Percentiles rank a stretch among this genome's conserved stretches.
Evolutionary conservation across 2,329 filamentous ascomycete genomes (phyloP).

Genomic region (Verticillium albo-atrum): DNA sequence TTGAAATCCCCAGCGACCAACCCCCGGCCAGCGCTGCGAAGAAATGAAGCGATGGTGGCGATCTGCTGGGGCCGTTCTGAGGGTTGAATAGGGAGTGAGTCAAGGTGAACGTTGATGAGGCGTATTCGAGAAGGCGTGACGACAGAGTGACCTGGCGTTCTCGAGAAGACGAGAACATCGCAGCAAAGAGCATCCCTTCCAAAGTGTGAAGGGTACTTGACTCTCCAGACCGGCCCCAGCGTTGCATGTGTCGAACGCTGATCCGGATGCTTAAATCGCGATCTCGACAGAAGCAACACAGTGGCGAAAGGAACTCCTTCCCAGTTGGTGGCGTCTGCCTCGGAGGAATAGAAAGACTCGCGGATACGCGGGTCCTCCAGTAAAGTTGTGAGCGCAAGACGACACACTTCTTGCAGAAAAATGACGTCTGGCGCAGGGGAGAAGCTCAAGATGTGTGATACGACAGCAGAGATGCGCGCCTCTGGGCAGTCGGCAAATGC

Average conservation of each 20-base stretch:
- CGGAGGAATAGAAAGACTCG: constrained; percentile 24
- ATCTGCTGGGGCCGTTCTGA: constrained; percentile 25
- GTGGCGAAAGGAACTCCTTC: constrained; percentile 17
- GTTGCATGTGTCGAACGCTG: constrained; percentile 6
- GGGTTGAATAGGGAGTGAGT: constrained; percentile 23
- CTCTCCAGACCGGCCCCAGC: constrained; percentile 25
- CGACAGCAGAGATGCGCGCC: too few species aligned
- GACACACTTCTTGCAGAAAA: constrained; percentile 27
- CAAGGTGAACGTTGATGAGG: constrained; percentile 34
- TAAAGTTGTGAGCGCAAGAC: constrained; percentile 15
- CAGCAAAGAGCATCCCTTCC: constrained; percentile 29
- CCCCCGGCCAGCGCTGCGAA: constrained; percentile 20
- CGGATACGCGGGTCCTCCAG: constrained; percentile 19
- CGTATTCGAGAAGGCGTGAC: constrained; percentile 13
- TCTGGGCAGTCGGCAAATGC: too few species aligned
- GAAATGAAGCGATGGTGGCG: constrained; percentile 16
- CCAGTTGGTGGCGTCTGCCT: constrained; percentile 18
- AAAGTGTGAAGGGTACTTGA: constrained; percentile 24
- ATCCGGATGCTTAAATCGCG: constrained; percentile 7
- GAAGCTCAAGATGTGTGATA: too few species aligned
- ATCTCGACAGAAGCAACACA: constrained; percentile 22
- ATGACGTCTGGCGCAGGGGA: constrained; percentile 15
- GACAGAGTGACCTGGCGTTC: background rate
- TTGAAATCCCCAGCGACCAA: constrained; percentile 36
- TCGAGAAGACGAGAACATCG: constrained; percentile 20